Base-by-base conservation (phyloP, 495 filamentous ascomycete species). In the Cercophora scortea region DNA sequence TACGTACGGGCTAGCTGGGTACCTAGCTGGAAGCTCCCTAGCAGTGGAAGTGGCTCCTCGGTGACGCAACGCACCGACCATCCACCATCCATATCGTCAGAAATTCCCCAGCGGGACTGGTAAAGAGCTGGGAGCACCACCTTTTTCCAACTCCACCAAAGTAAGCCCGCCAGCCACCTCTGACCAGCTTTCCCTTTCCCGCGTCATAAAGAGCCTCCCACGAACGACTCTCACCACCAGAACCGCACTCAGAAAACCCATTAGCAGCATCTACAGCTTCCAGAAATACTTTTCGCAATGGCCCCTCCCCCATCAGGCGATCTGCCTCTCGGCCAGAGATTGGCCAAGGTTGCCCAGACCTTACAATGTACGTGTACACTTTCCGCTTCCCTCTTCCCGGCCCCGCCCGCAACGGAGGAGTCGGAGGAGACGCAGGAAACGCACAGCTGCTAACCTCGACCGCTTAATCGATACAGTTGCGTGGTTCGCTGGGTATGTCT, bases 401-500 rank as follows among this genome's bases (percentile, higher is more conserved):
- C 45, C 47, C 48, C n/a, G 49, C 45, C 33, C 51, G 35, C 46
- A 36, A 52, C n/a, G n/a, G n/a, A 52, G 60, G 51, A 63, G 35
- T 15, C 3, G 6, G 18, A 16, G 19, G n/a, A 17, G 51, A 19
- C 25, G 47, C 39, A 46, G 45, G 32, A 45, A 5, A 25, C 25
- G 25, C 25, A 25, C 25, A 25, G 25, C 25, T 25, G 54, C 66
- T 71, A 59, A 73, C 63, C 40, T 55, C 49, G 25, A 25, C 25
- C 7, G 5, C 32, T 47, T 47, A 6, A 13, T 19, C 41, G 38
- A n/a, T 60, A 39, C 48, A 73, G 73, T 78, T 62, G 79, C 79
- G 50, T 97, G 93, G 93, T 98, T 98, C 61, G 74, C 82, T 58
- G 93, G 93, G 85, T 92, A 85, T 51, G 88, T 85, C 39, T 60